Conservation (phyloP, 805 yeast species). For the Starmerella bombi region DNA sequence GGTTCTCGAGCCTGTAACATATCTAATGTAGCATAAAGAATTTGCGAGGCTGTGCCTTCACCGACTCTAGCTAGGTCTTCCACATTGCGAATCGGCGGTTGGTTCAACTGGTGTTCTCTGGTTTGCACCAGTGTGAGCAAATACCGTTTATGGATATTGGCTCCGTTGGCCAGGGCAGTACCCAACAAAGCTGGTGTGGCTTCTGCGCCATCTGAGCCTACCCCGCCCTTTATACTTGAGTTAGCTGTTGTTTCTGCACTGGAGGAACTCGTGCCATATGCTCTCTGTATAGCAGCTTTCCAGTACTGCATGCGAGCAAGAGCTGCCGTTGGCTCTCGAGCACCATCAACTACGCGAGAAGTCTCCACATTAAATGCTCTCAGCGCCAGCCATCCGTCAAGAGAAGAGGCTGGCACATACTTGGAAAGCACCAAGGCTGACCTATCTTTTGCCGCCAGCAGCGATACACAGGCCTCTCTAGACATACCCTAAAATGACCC, state of each 20-base stretch:
- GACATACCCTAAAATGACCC: no score
- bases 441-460: constrained; percentile 39
- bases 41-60: constrained; percentile 65
- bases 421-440: constrained; percentile 55
- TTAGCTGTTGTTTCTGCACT: neutral
- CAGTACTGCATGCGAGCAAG: constrained; percentile 56
- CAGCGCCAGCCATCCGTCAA: constrained; percentile 50
- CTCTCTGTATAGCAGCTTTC: constrained; percentile 43
- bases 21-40: constrained; percentile 37
- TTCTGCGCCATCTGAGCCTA: constrained; percentile 45
- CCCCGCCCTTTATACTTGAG: neutral
- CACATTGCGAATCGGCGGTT: constrained; percentile 34
- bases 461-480: constrained; percentile 34
- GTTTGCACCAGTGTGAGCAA: constrained; percentile 50
- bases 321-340: constrained; percentile 27
- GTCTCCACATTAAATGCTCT: constrained; percentile 55
- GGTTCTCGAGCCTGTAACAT: constrained; percentile 44
- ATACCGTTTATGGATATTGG: constrained; percentile 40
- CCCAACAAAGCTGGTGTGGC: constrained; percentile 42
- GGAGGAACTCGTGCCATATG: neutral
- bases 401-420: constrained; percentile 46
- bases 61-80: constrained; percentile 62
- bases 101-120: constrained; percentile 40
- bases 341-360: constrained; percentile 36
- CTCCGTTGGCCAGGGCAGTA: constrained; percentile 36